Conservation (phyloP, 176 grass and related monocot genomes). For the Leersia perrieri region DNA sequence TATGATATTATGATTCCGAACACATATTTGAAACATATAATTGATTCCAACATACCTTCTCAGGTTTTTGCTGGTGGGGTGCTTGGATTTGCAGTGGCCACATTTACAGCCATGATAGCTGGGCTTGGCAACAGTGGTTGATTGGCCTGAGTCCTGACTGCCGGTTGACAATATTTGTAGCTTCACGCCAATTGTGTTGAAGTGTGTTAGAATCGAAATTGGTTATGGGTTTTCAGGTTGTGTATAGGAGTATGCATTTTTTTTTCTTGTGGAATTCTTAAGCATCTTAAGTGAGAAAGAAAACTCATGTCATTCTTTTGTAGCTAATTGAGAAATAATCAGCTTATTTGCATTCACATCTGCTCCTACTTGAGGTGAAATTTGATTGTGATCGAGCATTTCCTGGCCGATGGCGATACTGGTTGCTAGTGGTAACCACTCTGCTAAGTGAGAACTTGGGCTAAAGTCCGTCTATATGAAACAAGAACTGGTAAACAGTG, state of each 20-base stretch:
- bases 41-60: not conserved
- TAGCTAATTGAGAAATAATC: constrained; percentile 19
- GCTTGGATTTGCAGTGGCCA: constrained; percentile 75
- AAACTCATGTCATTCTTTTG: constrained; percentile 43
- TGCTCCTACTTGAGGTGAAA: constrained; percentile 8
- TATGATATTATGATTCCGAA: not conserved
- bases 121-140: constrained; percentile 44
- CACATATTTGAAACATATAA: not conserved
- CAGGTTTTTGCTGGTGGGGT: constrained; percentile 69
- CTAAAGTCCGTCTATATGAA: too few species aligned
- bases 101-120: constrained; percentile 56
- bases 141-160: constrained; percentile 27
- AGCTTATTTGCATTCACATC: constrained; percentile 12
- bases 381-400: not conserved
- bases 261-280: not conserved
- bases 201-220: constrained; percentile 36
- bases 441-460: not conserved
- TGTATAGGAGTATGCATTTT: constrained; percentile 28
- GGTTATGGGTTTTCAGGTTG: constrained; percentile 4
- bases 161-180: constrained; percentile 14
- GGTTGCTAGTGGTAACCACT: too few species aligned
- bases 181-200: constrained; percentile 17
- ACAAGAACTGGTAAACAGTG: not conserved
- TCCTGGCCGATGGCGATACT: not conserved
- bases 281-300: not conserved